A percentile compares a stretch with the other conserved stretches of the same genome.
Conservation (phyloP, 306 rosid genomes). For the Vigna unguiculata region DNA sequence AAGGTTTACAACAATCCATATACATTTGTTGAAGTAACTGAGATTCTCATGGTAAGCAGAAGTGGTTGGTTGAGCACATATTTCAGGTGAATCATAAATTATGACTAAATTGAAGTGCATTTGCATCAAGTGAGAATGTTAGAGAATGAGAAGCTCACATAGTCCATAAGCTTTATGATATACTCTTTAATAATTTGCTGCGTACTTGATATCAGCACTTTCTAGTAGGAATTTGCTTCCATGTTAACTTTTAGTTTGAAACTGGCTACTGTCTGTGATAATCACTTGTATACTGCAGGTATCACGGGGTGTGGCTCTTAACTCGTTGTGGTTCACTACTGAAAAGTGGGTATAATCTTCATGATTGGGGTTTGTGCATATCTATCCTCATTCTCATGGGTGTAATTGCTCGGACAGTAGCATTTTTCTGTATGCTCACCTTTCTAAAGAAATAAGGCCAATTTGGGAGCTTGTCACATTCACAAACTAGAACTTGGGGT, state of each 20-base stretch:
- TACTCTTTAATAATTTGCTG: neutral
- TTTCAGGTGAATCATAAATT: neutral
- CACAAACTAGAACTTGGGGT: neutral
- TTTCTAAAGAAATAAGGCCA: conserved; percentile 63
- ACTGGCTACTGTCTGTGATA: neutral
- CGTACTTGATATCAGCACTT: neutral
- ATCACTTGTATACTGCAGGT: conserved; percentile 49
- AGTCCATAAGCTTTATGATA: neutral
- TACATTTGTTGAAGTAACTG: no score
- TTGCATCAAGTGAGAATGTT: neutral
- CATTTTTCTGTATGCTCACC: conserved; percentile 61
- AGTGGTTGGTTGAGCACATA: neutral
- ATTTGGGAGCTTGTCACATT: neutral
- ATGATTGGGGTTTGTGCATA: conserved; percentile 71
- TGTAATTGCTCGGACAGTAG: conserved; percentile 52
- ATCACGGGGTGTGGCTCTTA: conserved; percentile 81
- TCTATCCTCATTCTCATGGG: conserved; percentile 60
- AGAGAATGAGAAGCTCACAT: neutral
- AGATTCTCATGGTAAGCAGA: neutral
- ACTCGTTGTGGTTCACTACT: conserved; percentile 69
- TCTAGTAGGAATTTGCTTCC: neutral
- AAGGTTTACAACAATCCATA: no score
- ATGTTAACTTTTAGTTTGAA: neutral
- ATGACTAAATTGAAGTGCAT: neutral
- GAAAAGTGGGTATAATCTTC: conserved; percentile 61